These are phyloP conservation scores for Metschnikowia henanensis DNA, from an alignment of 805 yeast species.

Conservation along the genomic window DNA sequence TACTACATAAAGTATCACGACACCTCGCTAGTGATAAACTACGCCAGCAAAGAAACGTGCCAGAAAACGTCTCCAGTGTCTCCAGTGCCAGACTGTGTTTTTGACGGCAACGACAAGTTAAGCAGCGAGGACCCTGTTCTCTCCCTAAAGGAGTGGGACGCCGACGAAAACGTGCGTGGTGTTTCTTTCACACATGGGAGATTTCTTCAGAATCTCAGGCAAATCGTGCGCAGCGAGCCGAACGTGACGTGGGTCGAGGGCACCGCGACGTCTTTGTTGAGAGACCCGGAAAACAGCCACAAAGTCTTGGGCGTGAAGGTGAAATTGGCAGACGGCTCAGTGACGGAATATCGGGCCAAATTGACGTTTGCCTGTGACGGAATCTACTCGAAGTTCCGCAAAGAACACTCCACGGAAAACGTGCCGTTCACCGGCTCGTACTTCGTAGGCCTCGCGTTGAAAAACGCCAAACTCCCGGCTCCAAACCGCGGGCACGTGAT, in stretches of 20 bases:
- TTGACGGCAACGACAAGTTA: constrained; percentile 57
- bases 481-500: constrained; percentile 87
- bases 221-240: constrained; percentile 62
- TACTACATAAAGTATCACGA: constrained; percentile 74
- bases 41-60: constrained; percentile 59
- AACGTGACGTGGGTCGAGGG: constrained; percentile 83
- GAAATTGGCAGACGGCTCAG: constrained; percentile 39
- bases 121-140: constrained; percentile 46
- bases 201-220: constrained; percentile 74
- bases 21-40: constrained; percentile 58
- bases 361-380: constrained; percentile 88
- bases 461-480: constrained; percentile 72
- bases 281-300: constrained; percentile 46
- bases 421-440: constrained; percentile 75
- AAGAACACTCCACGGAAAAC: constrained; percentile 58
- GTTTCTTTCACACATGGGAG: constrained; percentile 93
- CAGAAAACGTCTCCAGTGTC: constrained; percentile 42
- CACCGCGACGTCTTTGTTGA: constrained; percentile 67
- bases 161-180: constrained; percentile 60
- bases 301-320: constrained; percentile 79
- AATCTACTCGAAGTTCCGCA: constrained; percentile 89
- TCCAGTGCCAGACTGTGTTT: constrained; percentile 56
- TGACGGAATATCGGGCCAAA: constrained; percentile 47
- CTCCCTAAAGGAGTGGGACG: constrained; percentile 53
- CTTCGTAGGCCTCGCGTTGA: constrained; percentile 80